Conservation (phyloP, 2,329 filamentous ascomycete genomes). For the Akanthomyces uredinophilus region DNA sequence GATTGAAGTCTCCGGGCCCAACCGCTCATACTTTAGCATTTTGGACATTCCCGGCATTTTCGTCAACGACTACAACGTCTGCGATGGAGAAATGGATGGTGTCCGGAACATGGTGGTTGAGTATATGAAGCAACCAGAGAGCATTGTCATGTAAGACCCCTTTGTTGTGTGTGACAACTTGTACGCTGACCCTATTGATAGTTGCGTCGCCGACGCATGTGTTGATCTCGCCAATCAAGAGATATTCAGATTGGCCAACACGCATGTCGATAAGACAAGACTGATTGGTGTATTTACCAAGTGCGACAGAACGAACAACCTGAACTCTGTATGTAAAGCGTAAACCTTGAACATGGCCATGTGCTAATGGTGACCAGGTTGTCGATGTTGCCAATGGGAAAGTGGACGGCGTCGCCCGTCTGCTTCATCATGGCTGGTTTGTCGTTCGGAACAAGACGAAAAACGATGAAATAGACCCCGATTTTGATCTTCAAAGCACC, state of each 20-base stretch:
- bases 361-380: background rate
- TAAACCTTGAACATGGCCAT: background rate
- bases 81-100: slow-evolving; percentile 25
- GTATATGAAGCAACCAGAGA: slow-evolving; percentile 32
- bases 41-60: slow-evolving; percentile 31
- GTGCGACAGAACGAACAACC: slow-evolving; percentile 26
- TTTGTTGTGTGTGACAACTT: background rate
- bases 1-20: slow-evolving; percentile 33
- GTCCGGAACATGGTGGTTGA: slow-evolving; percentile 29
- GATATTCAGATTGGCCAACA: slow-evolving; percentile 25
- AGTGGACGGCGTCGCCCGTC: slow-evolving; percentile 1
- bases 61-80: slow-evolving; percentile 23
- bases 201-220: slow-evolving; percentile 30
- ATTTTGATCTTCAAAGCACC: slow-evolving; percentile 23
- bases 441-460: slow-evolving; percentile 30
- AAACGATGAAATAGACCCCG: slow-evolving; percentile 20
- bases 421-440: slow-evolving; percentile 29
- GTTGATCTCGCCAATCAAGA: slow-evolving; percentile 28
- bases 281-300: slow-evolving; percentile 36
- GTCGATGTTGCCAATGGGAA: slow-evolving; percentile 15
- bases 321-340: slow-evolving; percentile 17
- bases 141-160: slow-evolving; percentile 33
- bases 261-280: slow-evolving; percentile 24
- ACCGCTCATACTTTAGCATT: slow-evolving; percentile 33
- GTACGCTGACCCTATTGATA: slow-evolving; percentile 14